These are phyloP conservation scores for Cladosporium austrohemisphaericum DNA, from an alignment of 2,329 filamentous ascomycete species.

Conservation along the genomic window DNA sequence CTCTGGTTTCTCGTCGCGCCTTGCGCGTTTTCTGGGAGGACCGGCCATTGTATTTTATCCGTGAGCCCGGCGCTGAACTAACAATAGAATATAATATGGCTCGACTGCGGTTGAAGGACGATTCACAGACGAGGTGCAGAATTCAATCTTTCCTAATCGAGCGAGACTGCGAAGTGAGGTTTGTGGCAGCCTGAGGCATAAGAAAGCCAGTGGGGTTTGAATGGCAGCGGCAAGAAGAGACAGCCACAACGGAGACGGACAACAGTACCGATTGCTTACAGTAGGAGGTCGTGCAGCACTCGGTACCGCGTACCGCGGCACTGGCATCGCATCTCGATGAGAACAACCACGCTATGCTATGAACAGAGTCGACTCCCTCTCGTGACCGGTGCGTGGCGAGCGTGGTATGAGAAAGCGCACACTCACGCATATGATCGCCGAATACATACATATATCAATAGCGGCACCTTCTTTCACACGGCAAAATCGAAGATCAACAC, in stretches of 20 bases:
- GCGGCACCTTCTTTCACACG: neutral
- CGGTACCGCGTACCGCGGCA: too few species aligned
- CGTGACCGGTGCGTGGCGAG: neutral
- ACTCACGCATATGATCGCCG: neutral
- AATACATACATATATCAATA: neutral
- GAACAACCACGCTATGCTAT: too few species aligned
- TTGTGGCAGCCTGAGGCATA: neutral
- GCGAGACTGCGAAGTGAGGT: neutral
- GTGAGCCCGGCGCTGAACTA: too few species aligned
- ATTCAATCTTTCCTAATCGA: neutral
- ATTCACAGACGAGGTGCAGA: neutral
- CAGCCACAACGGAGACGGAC: too few species aligned
- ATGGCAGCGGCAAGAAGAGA: too few species aligned
- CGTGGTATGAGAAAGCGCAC: neutral
- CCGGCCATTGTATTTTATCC: conserved; percentile 31
- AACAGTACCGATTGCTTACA: too few species aligned
- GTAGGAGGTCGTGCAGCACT: too few species aligned
- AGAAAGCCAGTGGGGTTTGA: too few species aligned
- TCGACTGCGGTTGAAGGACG: too few species aligned
- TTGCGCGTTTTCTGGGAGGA: conserved; percentile 40
- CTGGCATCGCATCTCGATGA: too few species aligned
- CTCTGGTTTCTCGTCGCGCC: conserved; percentile 45
- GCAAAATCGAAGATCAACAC: neutral
- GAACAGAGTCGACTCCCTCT: too few species aligned
- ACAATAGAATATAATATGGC: neutral